A percentile compares a stretch with the other conserved stretches of the same genome.
Conservation (phyloP, 768 basidiomycete genomes). For the Tulasnella sp. region DNA sequence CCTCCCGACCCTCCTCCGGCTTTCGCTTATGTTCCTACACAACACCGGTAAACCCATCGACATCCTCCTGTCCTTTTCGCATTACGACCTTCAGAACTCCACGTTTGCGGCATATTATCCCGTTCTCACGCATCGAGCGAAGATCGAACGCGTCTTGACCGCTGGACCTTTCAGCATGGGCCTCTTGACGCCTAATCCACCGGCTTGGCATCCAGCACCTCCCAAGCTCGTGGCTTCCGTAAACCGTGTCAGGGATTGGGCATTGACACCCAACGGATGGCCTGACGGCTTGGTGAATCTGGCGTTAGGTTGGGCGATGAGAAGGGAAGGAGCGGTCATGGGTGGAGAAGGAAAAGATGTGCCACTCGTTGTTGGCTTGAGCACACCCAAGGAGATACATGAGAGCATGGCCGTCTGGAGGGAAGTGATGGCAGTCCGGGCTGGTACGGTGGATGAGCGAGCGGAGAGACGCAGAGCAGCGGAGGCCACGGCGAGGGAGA, state of each 20-base stretch:
- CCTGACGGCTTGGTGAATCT: conserved; percentile 45
- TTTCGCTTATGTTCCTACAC: conserved; percentile 57
- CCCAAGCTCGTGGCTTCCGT: conserved; percentile 36
- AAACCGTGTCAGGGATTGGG: conserved; percentile 23
- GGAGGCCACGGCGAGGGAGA: conserved; percentile 34
- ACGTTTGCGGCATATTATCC: conserved; percentile 46
- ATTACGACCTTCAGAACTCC: conserved; percentile 63
- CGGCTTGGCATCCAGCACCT: conserved; percentile 72
- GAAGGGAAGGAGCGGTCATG: conserved; percentile 16
- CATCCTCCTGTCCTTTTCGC: conserved; percentile 68
- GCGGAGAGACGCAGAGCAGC: conserved; percentile 32
- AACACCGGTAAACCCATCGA: conserved; percentile 65
- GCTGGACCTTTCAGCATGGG: conserved; percentile 85
- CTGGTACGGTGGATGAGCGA: conserved; percentile 16
- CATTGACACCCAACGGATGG: conserved; percentile 23
- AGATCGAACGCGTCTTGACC: conserved; percentile 53
- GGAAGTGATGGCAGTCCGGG: conserved; percentile 33
- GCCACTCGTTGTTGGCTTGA: conserved; percentile 64
- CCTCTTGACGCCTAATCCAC: conserved; percentile 46
- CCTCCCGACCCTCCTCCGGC: conserved; percentile 70
- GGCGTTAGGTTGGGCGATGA: conserved; percentile 62
- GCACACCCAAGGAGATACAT: conserved; percentile 62
- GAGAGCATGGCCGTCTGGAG: conserved; percentile 59
- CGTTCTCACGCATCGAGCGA: conserved; percentile 49
- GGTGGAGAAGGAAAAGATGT: conserved; percentile 32